Evolutionary conservation across 148 eudicot species (phyloP).

Genomic region (Bassia scoparia): DNA sequence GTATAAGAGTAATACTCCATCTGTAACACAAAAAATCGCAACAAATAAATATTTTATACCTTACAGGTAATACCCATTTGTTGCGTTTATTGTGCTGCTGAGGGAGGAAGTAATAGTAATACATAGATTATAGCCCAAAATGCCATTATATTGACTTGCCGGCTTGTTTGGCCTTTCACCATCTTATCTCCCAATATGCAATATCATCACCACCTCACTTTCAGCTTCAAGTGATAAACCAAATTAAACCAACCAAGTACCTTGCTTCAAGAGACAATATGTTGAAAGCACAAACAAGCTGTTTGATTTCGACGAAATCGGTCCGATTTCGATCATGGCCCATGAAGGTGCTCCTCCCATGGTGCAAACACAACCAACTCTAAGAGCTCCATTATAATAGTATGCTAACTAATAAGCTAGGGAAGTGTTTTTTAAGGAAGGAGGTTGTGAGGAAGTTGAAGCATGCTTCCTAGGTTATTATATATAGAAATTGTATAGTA

Average conservation of each 20-base stretch:
- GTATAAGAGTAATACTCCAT: no score
- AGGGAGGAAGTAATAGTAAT: no score
- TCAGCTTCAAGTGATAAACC: not conserved
- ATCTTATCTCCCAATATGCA: not conserved
- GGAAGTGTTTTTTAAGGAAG: not conserved
- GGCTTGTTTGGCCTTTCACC: slow-evolving; percentile 30
- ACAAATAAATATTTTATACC: not conserved
- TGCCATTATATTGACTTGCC: slow-evolving; percentile 36
- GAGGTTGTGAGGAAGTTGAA: slow-evolving; percentile 4
- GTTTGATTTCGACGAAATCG: not conserved
- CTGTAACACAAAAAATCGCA: not conserved
- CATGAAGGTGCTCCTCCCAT: not conserved
- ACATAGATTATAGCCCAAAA: slow-evolving; percentile 26
- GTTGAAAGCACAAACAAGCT: slow-evolving; percentile 18
- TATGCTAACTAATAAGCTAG: no score
- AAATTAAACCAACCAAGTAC: no score
- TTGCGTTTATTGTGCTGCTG: no score
- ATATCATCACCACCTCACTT: not conserved
- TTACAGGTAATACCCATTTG: no score
- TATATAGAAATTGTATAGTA: slow-evolving; percentile 5
- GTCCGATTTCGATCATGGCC: not conserved
- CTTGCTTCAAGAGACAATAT: not conserved
- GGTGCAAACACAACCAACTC: not conserved
- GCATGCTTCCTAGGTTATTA: slow-evolving; percentile 1
- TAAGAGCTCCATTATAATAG: not conserved